phyloP scores from a whole-genome alignment of 2,329 filamentous ascomycete genomes.

The Helotiales sp. region DNA sequence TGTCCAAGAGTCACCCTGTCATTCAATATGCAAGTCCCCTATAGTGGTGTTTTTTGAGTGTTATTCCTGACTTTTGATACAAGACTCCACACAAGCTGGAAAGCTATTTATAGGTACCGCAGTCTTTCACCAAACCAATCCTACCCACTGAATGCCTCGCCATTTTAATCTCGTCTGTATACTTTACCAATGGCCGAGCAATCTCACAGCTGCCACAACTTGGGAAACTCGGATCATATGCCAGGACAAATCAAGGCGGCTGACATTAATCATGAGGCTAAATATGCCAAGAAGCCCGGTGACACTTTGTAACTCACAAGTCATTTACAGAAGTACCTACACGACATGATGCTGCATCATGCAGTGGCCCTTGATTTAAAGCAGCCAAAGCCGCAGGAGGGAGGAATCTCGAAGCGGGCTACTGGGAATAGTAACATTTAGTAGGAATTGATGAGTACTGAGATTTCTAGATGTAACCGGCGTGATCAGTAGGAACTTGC shows the following conservation, averaged over 20 bases:
- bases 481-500: no score
- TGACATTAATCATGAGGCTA: slow-evolving; percentile 8
- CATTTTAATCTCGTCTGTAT: not conserved
- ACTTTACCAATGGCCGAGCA: no score
- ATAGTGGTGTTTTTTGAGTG: no score
- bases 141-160: no score
- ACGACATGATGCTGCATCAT: not conserved
- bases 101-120: no score
- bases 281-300: not conserved
- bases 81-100: no score
- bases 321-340: not conserved
- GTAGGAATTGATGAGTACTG: slow-evolving; percentile 1
- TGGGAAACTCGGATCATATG: not conserved
- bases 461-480: no score
- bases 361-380: not conserved
- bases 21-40: no score
- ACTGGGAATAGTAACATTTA: slow-evolving; percentile 32
- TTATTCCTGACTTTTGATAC: not conserved
- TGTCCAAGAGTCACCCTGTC: no score
- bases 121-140: no score
- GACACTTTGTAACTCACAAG: not conserved
- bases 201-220: not conserved
- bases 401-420: slow-evolving; percentile 56
- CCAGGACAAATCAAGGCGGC: not conserved
- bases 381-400: not conserved